Conservation (phyloP, 495 filamentous ascomycete genomes). For the Neurospora sp. region DNA sequence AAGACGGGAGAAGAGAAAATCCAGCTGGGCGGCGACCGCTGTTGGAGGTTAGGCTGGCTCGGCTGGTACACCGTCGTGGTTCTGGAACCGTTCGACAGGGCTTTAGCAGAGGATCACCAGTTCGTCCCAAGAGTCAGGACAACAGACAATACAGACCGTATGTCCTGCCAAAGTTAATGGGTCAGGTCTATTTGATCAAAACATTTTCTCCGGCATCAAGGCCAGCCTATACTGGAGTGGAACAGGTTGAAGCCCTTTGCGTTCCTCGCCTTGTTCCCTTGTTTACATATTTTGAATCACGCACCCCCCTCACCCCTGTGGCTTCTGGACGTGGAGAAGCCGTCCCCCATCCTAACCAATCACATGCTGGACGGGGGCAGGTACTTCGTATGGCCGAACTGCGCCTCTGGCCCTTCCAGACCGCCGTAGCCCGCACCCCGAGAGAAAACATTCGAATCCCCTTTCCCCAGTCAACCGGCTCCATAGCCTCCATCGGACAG, state of each 20-base stretch:
- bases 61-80: neutral
- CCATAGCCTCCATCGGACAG: slow-evolving; percentile 2
- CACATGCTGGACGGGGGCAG: slow-evolving; percentile 16
- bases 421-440: slow-evolving; percentile 14
- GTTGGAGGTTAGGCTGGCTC: neutral
- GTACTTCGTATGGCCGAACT: neutral
- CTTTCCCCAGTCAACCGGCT: slow-evolving; percentile 10
- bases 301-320: slow-evolving; percentile 8
- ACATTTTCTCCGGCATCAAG: neutral
- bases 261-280: slow-evolving; percentile 20
- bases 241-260: slow-evolving; percentile 2
- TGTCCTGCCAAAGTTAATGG: neutral
- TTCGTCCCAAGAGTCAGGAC: neutral
- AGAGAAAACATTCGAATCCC: slow-evolving; percentile 19
- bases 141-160: neutral
- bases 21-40: neutral
- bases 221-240: neutral
- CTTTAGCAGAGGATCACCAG: neutral
- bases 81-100: neutral
- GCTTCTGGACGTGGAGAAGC: slow-evolving; percentile 12
- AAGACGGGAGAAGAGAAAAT: neutral
- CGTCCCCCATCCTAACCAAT: slow-evolving; percentile 10
- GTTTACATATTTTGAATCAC: slow-evolving; percentile 18
- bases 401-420: neutral
- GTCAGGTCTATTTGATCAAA: neutral